Conservation (phyloP, 306 rosid species). For the Trichosanthes truncata region DNA sequence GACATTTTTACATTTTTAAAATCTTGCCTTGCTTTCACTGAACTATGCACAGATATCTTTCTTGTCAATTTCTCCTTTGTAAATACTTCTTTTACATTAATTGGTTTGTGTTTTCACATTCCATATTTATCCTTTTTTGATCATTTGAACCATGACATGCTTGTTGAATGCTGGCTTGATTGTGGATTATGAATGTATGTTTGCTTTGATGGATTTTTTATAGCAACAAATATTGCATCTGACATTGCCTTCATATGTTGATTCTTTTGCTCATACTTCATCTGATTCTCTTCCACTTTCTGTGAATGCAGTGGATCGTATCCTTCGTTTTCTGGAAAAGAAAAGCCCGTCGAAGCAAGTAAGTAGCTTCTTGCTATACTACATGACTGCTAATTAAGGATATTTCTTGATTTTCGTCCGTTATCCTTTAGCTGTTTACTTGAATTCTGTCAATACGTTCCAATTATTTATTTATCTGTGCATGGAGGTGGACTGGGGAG, state of each 20-base stretch:
- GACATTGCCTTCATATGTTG: background rate
- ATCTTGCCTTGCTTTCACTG: background rate
- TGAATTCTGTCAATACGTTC: background rate
- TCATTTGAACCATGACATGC: background rate
- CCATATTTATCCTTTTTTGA: background rate
- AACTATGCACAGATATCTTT: background rate
- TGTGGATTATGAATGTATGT: background rate
- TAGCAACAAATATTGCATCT: background rate
- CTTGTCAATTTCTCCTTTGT: background rate
- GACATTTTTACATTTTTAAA: background rate
- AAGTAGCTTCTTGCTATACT: conserved; percentile 27
- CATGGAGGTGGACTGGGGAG: conserved; percentile 3
- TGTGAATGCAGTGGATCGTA: conserved; percentile 49
- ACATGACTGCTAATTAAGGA: background rate
- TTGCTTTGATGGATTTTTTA: background rate
- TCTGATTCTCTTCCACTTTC: conserved; percentile 10
- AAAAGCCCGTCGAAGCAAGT: conserved; percentile 77
- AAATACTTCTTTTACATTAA: background rate
- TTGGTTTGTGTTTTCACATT: background rate
- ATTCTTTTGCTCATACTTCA: background rate
- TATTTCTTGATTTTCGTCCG: background rate
- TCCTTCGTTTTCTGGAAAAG: conserved; percentile 72
- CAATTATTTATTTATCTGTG: background rate
- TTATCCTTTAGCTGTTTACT: background rate
- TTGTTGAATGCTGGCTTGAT: background rate